These are phyloP conservation scores for Trichosporon faecale DNA, from an alignment of 1,284 basidiomycete genomes.

Conservation along the genomic window DNA sequence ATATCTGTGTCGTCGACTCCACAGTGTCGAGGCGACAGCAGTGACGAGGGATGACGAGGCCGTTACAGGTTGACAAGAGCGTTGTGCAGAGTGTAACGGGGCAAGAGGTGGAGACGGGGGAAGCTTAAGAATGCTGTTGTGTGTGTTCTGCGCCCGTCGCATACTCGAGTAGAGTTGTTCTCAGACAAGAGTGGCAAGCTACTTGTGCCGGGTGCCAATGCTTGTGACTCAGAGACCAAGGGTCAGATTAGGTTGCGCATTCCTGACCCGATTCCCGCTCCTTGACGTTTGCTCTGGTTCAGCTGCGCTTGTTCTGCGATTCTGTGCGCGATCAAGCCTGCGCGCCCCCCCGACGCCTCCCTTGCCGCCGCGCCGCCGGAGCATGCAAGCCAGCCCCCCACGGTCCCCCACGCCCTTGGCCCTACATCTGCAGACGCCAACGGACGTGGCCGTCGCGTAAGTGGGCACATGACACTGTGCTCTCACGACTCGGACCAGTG, in stretches of 20 bases:
- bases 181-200: neutral
- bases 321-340: neutral
- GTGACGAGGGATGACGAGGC: neutral
- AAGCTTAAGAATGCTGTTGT: neutral
- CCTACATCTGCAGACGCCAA: too few species aligned
- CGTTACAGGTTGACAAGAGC: neutral
- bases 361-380: neutral
- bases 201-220: neutral
- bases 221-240: neutral
- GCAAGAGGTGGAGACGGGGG: neutral
- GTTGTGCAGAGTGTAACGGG: neutral
- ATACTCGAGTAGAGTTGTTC: too few species aligned
- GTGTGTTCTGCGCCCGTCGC: neutral
- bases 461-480: neutral
- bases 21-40: neutral
- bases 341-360: neutral
- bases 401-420: neutral
- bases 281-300: neutral
- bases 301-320: neutral
- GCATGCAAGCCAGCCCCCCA: neutral
- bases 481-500: neutral
- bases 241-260: neutral
- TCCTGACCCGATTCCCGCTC: neutral
- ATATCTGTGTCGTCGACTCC: neutral
- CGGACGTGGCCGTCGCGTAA: neutral